Evolutionary conservation across 345 rosid genomes (phyloP).

Genomic region (Clausena lansium): DNA sequence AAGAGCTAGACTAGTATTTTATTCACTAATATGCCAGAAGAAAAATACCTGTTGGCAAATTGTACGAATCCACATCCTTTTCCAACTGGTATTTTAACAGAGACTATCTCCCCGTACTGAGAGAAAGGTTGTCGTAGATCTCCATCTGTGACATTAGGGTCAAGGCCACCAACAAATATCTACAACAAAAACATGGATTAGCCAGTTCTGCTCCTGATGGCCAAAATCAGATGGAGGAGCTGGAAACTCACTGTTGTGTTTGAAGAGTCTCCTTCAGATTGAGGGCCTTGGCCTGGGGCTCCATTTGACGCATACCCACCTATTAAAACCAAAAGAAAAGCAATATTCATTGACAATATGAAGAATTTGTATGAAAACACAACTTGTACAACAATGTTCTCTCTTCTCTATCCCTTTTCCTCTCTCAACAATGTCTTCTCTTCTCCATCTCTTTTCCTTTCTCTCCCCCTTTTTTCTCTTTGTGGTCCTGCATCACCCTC

Average conservation of each 20-base stretch:
- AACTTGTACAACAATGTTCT: neutral
- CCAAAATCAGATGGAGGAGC: slow-evolving; percentile 15
- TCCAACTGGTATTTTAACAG: slow-evolving; percentile 85
- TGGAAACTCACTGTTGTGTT: slow-evolving; percentile 77
- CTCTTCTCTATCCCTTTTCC: neutral
- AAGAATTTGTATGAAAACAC: neutral
- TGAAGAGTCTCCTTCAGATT: slow-evolving; percentile 67
- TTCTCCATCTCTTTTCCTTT: neutral
- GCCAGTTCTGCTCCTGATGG: slow-evolving; percentile 15
- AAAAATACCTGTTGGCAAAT: slow-evolving; percentile 63
- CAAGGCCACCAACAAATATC: slow-evolving; percentile 99
- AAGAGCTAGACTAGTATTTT: slow-evolving; percentile 2
- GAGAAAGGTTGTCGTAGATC: slow-evolving; percentile 81
- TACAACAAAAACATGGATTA: slow-evolving; percentile 34
- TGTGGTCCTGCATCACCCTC: neutral
- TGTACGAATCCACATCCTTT: slow-evolving; percentile 97
- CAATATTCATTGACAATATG: neutral
- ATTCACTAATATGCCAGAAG: neutral
- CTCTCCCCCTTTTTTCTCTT: neutral
- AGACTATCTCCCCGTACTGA: slow-evolving; percentile 81
- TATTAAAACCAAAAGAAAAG: slow-evolving; percentile 5
- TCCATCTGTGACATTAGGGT: slow-evolving; percentile 79
- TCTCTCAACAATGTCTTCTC: neutral
- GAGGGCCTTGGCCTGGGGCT: slow-evolving; percentile 43
- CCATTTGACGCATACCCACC: slow-evolving; percentile 77